Conservation (phyloP, 2,329 filamentous ascomycete species). For the Spiromastix sp. region DNA sequence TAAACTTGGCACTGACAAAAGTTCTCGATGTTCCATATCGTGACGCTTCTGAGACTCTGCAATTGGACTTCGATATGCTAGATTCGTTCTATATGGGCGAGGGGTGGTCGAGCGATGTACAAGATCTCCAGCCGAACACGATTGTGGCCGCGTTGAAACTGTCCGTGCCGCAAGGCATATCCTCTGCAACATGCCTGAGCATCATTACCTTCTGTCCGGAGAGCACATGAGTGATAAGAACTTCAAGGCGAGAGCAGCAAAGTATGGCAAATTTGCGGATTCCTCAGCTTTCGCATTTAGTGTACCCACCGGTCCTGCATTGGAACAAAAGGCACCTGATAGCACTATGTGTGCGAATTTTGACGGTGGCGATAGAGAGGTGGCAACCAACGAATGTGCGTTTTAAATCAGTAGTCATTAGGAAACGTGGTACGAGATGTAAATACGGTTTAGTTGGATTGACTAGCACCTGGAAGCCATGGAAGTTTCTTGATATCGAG, state of each 20-base stretch:
- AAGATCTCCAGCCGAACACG: no score
- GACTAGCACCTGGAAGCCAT: no score
- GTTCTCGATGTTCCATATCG: constrained; percentile 5
- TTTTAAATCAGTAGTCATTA: no score
- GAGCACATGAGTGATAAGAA: constrained; percentile 31
- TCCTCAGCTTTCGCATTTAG: constrained; percentile 40
- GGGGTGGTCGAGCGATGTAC: constrained; percentile 12
- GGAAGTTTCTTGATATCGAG: no score
- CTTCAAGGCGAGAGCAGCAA: constrained; percentile 34
- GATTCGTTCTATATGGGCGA: constrained; percentile 11
- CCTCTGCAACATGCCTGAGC: constrained; percentile 28
- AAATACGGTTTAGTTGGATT: no score
- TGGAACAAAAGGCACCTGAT: constrained; percentile 34
- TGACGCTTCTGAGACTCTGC: constrained; percentile 2
- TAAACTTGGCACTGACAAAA: constrained; percentile 10
- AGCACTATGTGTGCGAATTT: no score
- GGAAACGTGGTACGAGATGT: no score
- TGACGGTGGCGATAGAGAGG: no score
- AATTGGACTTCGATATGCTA: constrained; percentile 8
- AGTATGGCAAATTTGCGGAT: constrained; percentile 41
- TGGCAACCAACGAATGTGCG: no score
- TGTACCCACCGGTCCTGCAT: constrained; percentile 28
- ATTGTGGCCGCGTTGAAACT: constrained; percentile 33
- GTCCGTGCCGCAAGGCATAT: constrained; percentile 31
- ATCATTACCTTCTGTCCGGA: constrained; percentile 35